These are phyloP conservation scores for Rhynchospora breviuscula DNA, from an alignment of 176 grass and related monocot species.

Conservation along the genomic window DNA sequence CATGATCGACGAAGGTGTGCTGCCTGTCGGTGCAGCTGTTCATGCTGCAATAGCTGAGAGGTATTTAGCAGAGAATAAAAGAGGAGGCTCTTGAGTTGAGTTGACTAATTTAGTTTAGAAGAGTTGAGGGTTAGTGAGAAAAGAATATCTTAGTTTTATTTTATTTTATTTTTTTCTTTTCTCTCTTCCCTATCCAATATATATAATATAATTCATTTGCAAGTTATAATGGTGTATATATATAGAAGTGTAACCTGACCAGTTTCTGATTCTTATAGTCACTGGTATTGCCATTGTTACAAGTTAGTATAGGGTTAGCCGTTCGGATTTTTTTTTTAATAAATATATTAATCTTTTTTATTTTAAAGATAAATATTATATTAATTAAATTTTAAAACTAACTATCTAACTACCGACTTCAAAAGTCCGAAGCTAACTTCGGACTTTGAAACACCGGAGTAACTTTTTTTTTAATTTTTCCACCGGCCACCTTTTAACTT, in stretches of 20 bases:
- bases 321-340: no score
- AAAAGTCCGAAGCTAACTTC: no score
- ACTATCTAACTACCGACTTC: no score
- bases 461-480: no score
- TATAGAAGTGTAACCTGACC: neutral
- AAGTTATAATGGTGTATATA: neutral
- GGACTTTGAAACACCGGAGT: no score
- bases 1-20: slow-evolving; percentile 89
- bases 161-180: slow-evolving; percentile 9
- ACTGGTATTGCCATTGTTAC: neutral
- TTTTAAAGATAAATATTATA: no score
- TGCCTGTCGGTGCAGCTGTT: slow-evolving; percentile 72
- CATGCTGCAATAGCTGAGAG: slow-evolving; percentile 94
- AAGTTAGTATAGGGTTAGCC: neutral
- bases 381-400: no score
- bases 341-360: no score
- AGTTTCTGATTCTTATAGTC: neutral
- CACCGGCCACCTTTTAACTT: no score
- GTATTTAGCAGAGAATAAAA: slow-evolving; percentile 46
- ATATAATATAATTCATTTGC: slow-evolving; percentile 1
- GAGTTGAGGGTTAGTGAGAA: neutral
- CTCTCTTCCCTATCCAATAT: neutral
- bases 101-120: neutral
- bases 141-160: neutral
- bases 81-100: neutral